Percentiles rank a stretch among this genome's conserved stretches.
Evolutionary conservation across 139 green algal species (phyloP).

Genomic region (Coccomyxa sp.): DNA sequence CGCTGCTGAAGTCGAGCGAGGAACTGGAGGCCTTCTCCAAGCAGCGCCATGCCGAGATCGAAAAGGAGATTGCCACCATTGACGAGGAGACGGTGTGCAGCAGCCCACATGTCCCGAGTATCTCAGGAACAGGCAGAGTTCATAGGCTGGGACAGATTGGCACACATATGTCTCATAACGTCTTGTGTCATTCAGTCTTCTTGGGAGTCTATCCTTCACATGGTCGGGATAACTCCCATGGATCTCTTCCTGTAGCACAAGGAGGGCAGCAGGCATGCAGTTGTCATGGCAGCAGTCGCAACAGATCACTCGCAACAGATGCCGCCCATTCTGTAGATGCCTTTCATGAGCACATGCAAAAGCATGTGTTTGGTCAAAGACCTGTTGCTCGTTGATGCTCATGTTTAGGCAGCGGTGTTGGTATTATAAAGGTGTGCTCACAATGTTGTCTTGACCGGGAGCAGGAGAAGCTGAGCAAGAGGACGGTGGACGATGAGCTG

Average conservation of each 20-base stretch:
- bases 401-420: neutral
- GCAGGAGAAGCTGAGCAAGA: slow-evolving; percentile 1
- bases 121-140: neutral
- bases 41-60: neutral
- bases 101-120: neutral
- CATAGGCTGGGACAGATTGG: too few species aligned
- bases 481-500: slow-evolving; percentile 1
- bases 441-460: neutral
- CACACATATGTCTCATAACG: neutral
- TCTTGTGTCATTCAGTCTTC: neutral
- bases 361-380: too few species aligned
- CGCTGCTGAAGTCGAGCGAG: neutral
- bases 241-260: too few species aligned
- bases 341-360: too few species aligned
- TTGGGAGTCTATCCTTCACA: neutral
- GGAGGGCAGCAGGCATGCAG: too few species aligned
- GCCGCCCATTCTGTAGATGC: too few species aligned
- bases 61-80: neutral
- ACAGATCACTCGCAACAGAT: too few species aligned
- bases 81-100: neutral
- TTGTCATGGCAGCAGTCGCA: too few species aligned
- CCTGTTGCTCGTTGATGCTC: neutral
- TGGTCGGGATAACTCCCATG: too few species aligned
- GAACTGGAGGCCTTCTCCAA: slow-evolving; percentile 1
- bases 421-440: neutral